Conservation (phyloP, 1,284 basidiomycete genomes). For the Rhodotorula sp. region DNA sequence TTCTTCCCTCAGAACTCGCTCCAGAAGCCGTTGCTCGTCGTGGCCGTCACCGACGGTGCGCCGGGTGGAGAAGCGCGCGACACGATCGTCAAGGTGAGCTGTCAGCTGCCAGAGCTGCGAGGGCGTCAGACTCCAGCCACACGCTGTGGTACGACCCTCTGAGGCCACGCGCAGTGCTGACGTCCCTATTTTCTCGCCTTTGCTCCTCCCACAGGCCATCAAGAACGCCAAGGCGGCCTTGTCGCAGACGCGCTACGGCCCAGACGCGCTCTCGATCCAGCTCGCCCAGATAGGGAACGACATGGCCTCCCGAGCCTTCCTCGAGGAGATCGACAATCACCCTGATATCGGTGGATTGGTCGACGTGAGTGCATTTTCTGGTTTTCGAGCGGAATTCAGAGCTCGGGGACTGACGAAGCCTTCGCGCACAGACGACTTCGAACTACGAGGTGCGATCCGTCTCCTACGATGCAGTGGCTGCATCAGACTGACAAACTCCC, state of each 20-base stretch:
- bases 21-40: constrained; percentile 54
- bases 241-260: constrained; percentile 50
- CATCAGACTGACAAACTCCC: no score
- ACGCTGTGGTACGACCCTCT: no score
- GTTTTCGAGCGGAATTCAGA: no score
- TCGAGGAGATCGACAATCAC: constrained; percentile 53
- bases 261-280: constrained; percentile 52
- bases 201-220: constrained; percentile 40
- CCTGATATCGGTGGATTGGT: constrained; percentile 16
- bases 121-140: no score
- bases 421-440: background rate
- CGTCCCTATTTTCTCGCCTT: background rate
- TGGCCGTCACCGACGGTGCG: constrained; percentile 42
- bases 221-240: constrained; percentile 49
- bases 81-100: constrained; percentile 41
- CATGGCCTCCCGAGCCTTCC: constrained; percentile 45
- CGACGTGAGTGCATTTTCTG: constrained; percentile 1
- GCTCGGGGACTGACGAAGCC: no score
- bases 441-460: background rate
- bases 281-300: constrained; percentile 54
- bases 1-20: constrained; percentile 30
- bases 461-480: background rate
- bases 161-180: no score
- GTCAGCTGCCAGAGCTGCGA: constrained; percentile 34
- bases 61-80: constrained; percentile 13